These are phyloP conservation scores for Penicillium nordicum DNA, from an alignment of 2,329 filamentous ascomycete species.

Conservation along the genomic window DNA sequence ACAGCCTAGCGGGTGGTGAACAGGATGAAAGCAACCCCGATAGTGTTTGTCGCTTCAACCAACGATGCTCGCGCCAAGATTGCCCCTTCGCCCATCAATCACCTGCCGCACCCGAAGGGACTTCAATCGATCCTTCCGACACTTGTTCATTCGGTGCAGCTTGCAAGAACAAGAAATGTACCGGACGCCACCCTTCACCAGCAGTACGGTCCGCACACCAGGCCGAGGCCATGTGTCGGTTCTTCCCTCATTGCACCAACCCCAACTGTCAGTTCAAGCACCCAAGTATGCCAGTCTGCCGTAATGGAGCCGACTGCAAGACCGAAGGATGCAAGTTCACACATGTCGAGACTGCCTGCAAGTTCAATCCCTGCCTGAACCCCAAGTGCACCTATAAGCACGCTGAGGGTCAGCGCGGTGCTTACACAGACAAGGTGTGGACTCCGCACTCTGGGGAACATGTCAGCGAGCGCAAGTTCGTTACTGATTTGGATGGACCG, in stretches of 20 bases:
- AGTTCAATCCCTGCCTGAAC: constrained; percentile 87
- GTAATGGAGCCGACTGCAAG: constrained; percentile 86
- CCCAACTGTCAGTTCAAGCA: constrained; percentile 84
- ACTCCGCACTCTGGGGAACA: constrained; percentile 63
- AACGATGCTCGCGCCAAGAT: constrained; percentile 80
- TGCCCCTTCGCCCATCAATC: constrained; percentile 95
- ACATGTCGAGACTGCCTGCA: constrained; percentile 80
- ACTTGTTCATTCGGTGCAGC: constrained; percentile 80
- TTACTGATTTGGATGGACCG: constrained; percentile 58
- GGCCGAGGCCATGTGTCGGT: constrained; percentile 81
- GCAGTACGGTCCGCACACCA: constrained; percentile 75
- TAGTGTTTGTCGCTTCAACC: constrained; percentile 82
- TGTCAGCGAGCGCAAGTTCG: constrained; percentile 85
- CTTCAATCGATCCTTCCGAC: constrained; percentile 73
- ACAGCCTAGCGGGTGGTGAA: constrained; percentile 29
- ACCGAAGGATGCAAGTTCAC: constrained; percentile 82
- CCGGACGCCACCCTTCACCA: constrained; percentile 85
- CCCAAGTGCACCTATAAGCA: constrained; percentile 86
- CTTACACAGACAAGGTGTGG: constrained; percentile 89
- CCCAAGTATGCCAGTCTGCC: constrained; percentile 78
- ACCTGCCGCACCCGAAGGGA: constrained; percentile 76
- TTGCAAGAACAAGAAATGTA: constrained; percentile 95
- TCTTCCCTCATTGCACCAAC: constrained; percentile 89
- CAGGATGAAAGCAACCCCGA: constrained; percentile 57
- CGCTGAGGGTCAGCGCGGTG: constrained; percentile 81